Evolutionary conservation across 495 filamentous ascomycete genomes (phyloP).

Genomic region (Extremus antarcticus): DNA sequence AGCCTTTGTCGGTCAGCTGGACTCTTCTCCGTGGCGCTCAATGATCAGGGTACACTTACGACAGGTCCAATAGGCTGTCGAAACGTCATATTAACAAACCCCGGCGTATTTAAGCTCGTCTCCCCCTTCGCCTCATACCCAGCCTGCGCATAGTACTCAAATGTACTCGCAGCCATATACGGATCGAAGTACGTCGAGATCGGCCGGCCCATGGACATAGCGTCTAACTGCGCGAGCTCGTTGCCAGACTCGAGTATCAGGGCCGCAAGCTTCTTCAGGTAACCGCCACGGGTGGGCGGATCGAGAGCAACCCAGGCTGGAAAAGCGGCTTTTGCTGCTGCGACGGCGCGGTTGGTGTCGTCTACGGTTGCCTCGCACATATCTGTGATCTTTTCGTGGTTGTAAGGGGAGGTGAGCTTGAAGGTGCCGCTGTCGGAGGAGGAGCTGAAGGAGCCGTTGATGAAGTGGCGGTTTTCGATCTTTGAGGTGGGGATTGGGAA

Average conservation of each 20-base stretch:
- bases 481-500: conserved; percentile 8
- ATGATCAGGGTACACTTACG: background rate
- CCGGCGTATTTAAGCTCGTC: conserved; percentile 26
- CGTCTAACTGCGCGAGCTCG: conserved; percentile 45
- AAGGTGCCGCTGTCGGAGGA: conserved; percentile 38
- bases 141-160: conserved; percentile 22
- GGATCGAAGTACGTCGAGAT: conserved; percentile 32
- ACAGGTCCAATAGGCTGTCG: conserved; percentile 31
- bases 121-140: conserved; percentile 21
- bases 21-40: too few species aligned
- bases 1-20: too few species aligned
- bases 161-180: conserved; percentile 10
- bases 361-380: conserved; percentile 39
- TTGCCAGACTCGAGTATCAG: conserved; percentile 36
- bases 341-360: conserved; percentile 48
- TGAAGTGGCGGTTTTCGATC: conserved; percentile 36
- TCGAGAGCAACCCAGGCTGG: conserved; percentile 44
- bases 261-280: conserved; percentile 42
- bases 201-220: conserved; percentile 41
- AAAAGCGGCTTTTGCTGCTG: conserved; percentile 48
- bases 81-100: conserved; percentile 26
- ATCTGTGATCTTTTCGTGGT: conserved; percentile 34
- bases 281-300: conserved; percentile 33
- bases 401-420: conserved; percentile 36
- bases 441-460: conserved; percentile 39